Evolutionary conservation across 805 yeast species (phyloP), one percentile per base, ranked within the genome.

Genomic region (Kodamaea nitidulidarum): DNA sequence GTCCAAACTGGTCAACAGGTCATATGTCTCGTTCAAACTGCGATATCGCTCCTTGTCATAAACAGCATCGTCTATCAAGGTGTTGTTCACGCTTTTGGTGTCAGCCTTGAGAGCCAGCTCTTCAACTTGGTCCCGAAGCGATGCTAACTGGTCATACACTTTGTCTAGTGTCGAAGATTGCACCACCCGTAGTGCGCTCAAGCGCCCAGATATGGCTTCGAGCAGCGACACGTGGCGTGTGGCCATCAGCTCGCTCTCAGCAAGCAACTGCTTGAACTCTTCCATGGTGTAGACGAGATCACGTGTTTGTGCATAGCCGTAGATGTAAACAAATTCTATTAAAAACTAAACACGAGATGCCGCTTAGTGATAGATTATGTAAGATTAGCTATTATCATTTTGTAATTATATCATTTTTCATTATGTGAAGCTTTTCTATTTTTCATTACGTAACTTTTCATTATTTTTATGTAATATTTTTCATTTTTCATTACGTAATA

Each of bases 1-100:
- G 21, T 37, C 40, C 11, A 40, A 20, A n/a, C 45, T 40, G 24
- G 51, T 48, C 17, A 49, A 37, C 15, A 50, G 40, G n/a, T 47
- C 47, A 39, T 42, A 49, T 1, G 53, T 46, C 7, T 42, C 42
- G 24, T 45, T 42, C 26, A 42, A 29, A 4, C 42, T 42, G 15
- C 37, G 44, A 18, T 38, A 40, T 27, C 50, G 31, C 15, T 45
- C 48, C 10, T 39, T 42, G 11, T 33, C 22, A 16, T 17, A 39
- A 11, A 18, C 15, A n/a, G 17, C 6, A n/a, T 33, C 33, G 18
- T 38, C 32, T n/a, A 37, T 33, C 26, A 37, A 38, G 2, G 41
- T 38, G 9, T 38, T 26, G 37, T 32, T 38, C 37, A 32, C 21
- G 16, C 32, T 30, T n/a, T 21, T 10, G 20, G 22, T 8, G 5